Evolutionary conservation across 495 filamentous ascomycete species (phyloP), one percentile per base, ranked within the genome.

Genomic region (Hypoxylon crocopeplum): DNA sequence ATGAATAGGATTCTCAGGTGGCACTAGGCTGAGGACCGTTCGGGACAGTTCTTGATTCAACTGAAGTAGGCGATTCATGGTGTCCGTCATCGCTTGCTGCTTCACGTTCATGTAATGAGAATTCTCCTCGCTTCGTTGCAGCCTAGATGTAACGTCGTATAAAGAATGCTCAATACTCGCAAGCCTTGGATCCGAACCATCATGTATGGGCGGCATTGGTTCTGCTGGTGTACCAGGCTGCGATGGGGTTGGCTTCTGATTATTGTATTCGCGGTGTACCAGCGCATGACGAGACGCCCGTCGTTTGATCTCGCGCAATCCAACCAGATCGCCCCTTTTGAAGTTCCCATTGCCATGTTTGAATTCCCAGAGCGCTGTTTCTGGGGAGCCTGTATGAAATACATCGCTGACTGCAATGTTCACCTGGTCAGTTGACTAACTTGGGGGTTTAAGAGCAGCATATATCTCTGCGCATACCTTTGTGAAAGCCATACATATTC

Each of bases 401-500:
- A 98, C 95, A 73, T 98, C 94, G 82, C 94, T 97, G 63, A 98
- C 94, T 98, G 37, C 15, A 33, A 55, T 52, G 21, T 6, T 39
- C 25, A 17, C 42, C 38, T 58, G 20, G 49, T 56, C 19, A 61
- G 46, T 20, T 37, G 32, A 41, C 25, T 46, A 15, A 39, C n/a
- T n/a, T n/a, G n/a, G n/a, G 30, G 22, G 19, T 53, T 21, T 46
- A 20, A 33, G 54, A 45, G 37, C 25, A 44, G 34, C 27, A 21
- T 15, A 25, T 25, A 42, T 34, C 30, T 46, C 44, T 19, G 30
- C 42, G 56, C 80, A 42, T 79, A 94, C 94, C 94, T 92, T 98
- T 98, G 75, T 98, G 94, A 77, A 98, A 98, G 1, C 94, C 94
- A 66, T 98, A 98, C 94, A 98, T 98, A 70, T 98, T 98, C 48